phyloP scores from a whole-genome alignment of 306 rosid genomes.

The Vicia sativa region DNA sequence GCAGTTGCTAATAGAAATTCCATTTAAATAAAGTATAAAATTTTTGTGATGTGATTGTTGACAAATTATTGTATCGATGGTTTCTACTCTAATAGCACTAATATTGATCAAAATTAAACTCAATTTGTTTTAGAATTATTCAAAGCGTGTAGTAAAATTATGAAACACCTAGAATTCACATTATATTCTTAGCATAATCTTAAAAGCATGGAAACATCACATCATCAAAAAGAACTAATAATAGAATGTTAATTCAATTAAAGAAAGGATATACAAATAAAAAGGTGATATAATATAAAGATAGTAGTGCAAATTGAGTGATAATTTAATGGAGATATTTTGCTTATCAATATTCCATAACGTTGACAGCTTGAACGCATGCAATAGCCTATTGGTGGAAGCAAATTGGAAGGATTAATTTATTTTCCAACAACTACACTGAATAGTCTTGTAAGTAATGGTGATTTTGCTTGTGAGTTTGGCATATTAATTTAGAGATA shows the following conservation, averaged over 20 bases:
- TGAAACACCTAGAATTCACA: constrained; percentile 17
- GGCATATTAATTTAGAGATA: background rate
- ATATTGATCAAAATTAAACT: constrained; percentile 6
- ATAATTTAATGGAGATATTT: constrained; percentile 28
- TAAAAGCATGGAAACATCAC: constrained; percentile 23
- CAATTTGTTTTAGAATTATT: constrained; percentile 30
- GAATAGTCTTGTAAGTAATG: constrained; percentile 3
- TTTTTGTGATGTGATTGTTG: background rate
- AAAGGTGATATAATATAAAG: background rate
- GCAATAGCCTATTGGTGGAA: background rate
- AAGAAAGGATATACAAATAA: constrained; percentile 31
- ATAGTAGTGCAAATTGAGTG: constrained; percentile 38
- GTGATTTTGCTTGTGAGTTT: constrained; percentile 26
- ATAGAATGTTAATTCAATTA: constrained; percentile 17
- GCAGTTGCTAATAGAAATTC: background rate
- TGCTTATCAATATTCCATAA: constrained; percentile 39
- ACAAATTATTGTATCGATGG: background rate
- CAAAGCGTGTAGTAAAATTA: constrained; percentile 32
- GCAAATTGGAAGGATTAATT: no score
- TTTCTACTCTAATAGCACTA: background rate
- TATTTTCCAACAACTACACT: no score
- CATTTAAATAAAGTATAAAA: background rate
- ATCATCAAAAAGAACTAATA: constrained; percentile 16
- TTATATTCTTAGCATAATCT: constrained; percentile 31
- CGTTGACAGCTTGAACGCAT: constrained; percentile 43